phyloP scores from a whole-genome alignment of 2,329 filamentous ascomycete genomes.

The Ampelomyces quisqualis region DNA sequence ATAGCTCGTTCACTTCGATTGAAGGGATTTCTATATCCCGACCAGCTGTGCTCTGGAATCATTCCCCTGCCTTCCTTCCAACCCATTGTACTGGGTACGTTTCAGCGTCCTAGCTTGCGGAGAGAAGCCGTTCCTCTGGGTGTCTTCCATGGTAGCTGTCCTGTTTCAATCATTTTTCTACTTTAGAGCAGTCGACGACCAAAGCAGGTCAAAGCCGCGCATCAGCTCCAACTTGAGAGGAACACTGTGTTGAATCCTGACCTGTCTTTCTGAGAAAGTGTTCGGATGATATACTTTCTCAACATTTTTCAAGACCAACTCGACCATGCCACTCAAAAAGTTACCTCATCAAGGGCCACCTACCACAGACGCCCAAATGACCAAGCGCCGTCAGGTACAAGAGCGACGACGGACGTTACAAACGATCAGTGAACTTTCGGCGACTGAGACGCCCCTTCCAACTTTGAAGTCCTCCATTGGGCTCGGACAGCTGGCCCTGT shows the following conservation, averaged over 20 bases:
- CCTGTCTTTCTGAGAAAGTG: not conserved
- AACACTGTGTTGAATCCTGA: not conserved
- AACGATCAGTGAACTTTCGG: slow-evolving; percentile 31
- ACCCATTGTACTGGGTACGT: slow-evolving; percentile 18
- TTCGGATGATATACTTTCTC: not conserved
- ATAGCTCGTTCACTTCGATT: slow-evolving; percentile 21
- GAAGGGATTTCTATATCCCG: slow-evolving; percentile 13
- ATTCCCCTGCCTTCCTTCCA: slow-evolving; percentile 12
- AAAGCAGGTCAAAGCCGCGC: not conserved
- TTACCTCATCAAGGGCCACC: slow-evolving; percentile 11
- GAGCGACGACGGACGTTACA: slow-evolving; percentile 31
- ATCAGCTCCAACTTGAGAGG: not conserved
- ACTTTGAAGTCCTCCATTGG: slow-evolving; percentile 13
- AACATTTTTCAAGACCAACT: not conserved
- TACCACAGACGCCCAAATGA: not conserved
- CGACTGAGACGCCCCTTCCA: slow-evolving; percentile 12
- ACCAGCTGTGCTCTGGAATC: slow-evolving; percentile 12
- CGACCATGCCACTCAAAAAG: slow-evolving; percentile 24
- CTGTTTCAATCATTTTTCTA: slow-evolving; percentile 1
- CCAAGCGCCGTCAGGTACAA: slow-evolving; percentile 13
- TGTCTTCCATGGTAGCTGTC: not conserved
- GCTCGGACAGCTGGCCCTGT: slow-evolving; percentile 1
- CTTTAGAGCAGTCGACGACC: not conserved
- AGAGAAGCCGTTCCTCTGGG: slow-evolving; percentile 2
- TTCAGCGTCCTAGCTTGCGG: slow-evolving; percentile 7